phyloP scores from a whole-genome alignment of 768 basidiomycete genomes.

The Dioszegia aurantiaca region DNA sequence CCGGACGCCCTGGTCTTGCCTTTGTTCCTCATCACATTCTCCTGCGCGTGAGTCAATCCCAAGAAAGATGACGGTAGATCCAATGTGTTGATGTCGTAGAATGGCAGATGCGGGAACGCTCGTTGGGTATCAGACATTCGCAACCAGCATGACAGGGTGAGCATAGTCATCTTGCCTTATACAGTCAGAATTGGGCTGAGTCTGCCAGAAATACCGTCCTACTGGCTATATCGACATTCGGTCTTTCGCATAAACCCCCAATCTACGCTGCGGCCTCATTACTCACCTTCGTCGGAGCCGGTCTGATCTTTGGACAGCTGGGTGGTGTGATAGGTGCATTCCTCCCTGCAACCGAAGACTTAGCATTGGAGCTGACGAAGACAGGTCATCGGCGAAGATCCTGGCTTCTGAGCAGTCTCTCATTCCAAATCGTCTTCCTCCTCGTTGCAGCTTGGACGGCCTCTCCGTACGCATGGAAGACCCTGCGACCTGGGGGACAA shows the following conservation, averaged over 20 bases:
- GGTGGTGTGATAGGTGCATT: constrained; percentile 22
- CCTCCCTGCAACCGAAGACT: background rate
- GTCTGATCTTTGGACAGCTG: constrained; percentile 29
- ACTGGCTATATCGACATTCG: constrained; percentile 18
- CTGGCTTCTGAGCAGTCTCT: constrained; percentile 22
- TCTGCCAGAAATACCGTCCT: constrained; percentile 26
- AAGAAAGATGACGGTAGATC: background rate
- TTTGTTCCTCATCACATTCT: constrained; percentile 29
- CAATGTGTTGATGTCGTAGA: constrained; percentile 13
- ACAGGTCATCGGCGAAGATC: constrained; percentile 23
- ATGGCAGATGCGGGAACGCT: constrained; percentile 27
- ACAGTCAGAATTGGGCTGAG: background rate
- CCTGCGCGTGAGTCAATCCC: constrained; percentile 26
- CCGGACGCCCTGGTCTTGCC: constrained; percentile 25
- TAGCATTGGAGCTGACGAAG: background rate
- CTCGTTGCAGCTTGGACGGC: background rate
- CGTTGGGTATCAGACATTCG: constrained; percentile 24
- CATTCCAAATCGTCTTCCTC: constrained; percentile 18
- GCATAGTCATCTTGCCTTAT: background rate
- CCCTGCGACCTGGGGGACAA: background rate
- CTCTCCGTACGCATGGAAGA: background rate
- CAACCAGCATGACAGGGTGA: constrained; percentile 35
- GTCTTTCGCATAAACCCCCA: constrained; percentile 9
- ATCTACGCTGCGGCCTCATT: constrained; percentile 22
- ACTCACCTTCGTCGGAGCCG: constrained; percentile 20